These are phyloP conservation scores for Echria macrotheca DNA, from an alignment of 495 filamentous ascomycete species.

Conservation along the genomic window DNA sequence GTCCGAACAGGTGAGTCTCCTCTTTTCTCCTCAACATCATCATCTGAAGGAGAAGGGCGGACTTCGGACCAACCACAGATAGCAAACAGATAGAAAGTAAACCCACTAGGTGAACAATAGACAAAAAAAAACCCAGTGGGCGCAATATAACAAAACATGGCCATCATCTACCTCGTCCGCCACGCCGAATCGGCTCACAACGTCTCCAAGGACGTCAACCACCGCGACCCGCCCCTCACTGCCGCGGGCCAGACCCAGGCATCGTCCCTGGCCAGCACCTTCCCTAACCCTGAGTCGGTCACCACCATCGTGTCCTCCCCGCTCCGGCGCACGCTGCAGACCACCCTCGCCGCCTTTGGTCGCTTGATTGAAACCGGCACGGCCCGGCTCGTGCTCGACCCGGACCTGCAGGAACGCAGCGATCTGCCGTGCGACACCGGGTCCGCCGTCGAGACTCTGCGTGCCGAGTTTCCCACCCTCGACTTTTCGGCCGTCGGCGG, in stretches of 20 bases:
- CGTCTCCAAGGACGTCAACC: slow-evolving; percentile 26
- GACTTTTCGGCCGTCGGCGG: not conserved
- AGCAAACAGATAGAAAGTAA: too few relatives aligned
- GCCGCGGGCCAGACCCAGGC: slow-evolving; percentile 17
- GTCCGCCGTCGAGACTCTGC: slow-evolving; percentile 18
- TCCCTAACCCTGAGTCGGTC: slow-evolving; percentile 11
- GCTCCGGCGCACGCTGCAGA: slow-evolving; percentile 22
- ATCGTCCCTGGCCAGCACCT: slow-evolving; percentile 7
- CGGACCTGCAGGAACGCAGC: slow-evolving; percentile 33
- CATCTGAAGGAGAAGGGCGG: too few relatives aligned
- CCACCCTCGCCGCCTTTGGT: slow-evolving; percentile 17
- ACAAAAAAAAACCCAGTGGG: too few relatives aligned
- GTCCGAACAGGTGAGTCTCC: too few relatives aligned
- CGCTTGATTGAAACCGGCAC: not conserved
- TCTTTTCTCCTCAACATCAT: too few relatives aligned
- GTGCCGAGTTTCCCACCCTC: slow-evolving; percentile 9
- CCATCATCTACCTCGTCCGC: slow-evolving; percentile 21
- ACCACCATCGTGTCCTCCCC: slow-evolving; percentile 22
- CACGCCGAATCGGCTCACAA: slow-evolving; percentile 30
- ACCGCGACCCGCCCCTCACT: slow-evolving; percentile 24
- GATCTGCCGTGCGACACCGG: slow-evolving; percentile 35
- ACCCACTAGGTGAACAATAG: too few relatives aligned
- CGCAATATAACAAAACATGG: too few relatives aligned
- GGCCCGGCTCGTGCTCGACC: slow-evolving; percentile 20
- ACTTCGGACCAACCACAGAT: too few relatives aligned